These are phyloP conservation scores for Fragaria iinumae DNA, from an alignment of 306 rosid species.

Conservation along the genomic window DNA sequence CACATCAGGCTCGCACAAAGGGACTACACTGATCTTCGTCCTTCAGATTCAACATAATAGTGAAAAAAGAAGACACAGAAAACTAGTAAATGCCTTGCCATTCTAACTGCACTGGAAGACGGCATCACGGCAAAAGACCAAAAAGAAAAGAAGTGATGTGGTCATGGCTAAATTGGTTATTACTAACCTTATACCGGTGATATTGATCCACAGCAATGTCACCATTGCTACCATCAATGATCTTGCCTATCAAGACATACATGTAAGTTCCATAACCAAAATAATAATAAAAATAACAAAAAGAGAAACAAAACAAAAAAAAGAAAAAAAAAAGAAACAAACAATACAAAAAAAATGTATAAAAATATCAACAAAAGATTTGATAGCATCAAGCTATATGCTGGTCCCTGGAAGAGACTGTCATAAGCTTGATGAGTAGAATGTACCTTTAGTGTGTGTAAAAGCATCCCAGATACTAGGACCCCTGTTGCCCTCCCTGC, in stretches of 20 bases:
- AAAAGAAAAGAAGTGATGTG: conserved; percentile 5
- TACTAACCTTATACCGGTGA: conserved; percentile 76
- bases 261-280: conserved; percentile 17
- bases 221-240: conserved; percentile 73
- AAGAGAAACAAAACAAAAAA: background rate
- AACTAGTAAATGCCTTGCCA: background rate
- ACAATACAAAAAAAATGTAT: background rate
- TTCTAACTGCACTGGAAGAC: background rate
- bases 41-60: background rate
- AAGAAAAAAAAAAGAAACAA: background rate
- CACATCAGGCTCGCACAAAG: background rate
- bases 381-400: background rate
- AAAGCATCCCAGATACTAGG: conserved; percentile 91
- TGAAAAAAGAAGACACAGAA: background rate
- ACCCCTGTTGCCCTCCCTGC: conserved; percentile 75
- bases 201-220: conserved; percentile 91
- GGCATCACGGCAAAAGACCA: background rate
- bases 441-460: conserved; percentile 61
- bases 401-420: background rate
- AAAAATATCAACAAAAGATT: background rate
- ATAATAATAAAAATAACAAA: background rate
- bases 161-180: conserved; percentile 2
- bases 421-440: conserved; percentile 7
- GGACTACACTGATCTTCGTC: background rate
- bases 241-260: conserved; percentile 52